These are phyloP conservation scores for Caryopteris hybrid DNA, from an alignment of 305 asterid genomes.

Conservation along the genomic window DNA sequence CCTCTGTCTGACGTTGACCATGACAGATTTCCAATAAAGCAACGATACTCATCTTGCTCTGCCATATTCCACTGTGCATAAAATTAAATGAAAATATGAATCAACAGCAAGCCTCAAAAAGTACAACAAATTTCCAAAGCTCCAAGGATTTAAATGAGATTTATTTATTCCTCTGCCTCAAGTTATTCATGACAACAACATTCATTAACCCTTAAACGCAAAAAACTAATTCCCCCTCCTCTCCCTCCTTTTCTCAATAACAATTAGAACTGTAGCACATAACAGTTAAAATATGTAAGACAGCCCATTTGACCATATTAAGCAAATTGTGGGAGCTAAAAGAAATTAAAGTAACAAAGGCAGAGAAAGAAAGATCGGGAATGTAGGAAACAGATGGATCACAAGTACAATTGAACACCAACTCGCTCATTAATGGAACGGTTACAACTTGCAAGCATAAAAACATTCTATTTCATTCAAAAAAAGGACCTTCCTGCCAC, in stretches of 20 bases:
- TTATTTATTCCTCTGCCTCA: neutral
- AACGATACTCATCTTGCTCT: slow-evolving; percentile 49
- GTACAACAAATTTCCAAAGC: neutral
- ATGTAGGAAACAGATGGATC: neutral
- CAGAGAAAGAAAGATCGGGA: neutral
- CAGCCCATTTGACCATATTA: neutral
- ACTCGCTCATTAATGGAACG: neutral
- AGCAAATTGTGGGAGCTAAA: neutral
- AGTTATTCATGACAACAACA: neutral
- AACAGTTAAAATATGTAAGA: neutral
- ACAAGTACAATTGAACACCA: neutral
- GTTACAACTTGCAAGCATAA: neutral
- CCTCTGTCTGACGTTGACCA: slow-evolving; percentile 58
- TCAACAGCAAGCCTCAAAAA: neutral
- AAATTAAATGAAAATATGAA: slow-evolving; percentile 8
- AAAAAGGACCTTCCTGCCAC: neutral
- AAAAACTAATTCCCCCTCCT: neutral
- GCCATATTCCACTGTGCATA: slow-evolving; percentile 30
- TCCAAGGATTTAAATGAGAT: neutral
- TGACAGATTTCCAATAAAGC: slow-evolving; percentile 62
- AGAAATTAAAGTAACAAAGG: neutral
- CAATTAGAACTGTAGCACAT: neutral
- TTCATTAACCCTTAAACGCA: neutral
- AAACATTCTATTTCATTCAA: neutral
- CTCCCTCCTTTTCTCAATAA: neutral